Evolutionary conservation across 768 basidiomycete genomes (phyloP), one percentile per base, ranked within the genome.

Genomic region (Rhodotorula paludigena): DNA sequence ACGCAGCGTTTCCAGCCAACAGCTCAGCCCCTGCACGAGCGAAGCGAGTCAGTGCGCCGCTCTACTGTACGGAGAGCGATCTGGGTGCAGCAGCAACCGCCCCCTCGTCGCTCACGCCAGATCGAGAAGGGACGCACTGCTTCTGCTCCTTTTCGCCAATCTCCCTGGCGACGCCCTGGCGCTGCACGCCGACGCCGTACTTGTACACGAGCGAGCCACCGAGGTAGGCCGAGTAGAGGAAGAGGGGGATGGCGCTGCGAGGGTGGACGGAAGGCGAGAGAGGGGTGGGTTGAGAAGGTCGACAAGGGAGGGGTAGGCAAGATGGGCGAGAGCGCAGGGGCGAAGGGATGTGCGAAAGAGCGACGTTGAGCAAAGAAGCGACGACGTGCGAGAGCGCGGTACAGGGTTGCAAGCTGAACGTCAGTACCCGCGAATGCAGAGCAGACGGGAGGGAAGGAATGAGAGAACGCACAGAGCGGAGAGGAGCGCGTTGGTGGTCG

Each of bases 191-290:
- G 35, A 78, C 72, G 1, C 72, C 74, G 62, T 78, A 76, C 63
- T 78, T 74, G 66, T 78, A 79, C 0, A 78, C 78, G 32, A 78
- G 60, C 33, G 51, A 53, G 14, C 75, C 78, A 36, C 77, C 77
- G 42, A 78, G 73, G 66, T 73, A 74, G 0, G 77, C 76, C 30
- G 74, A 73, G 68, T 77, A 75, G 21, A 76, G 42, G 38, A 78
- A 60, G 32, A 74, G 51, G 8, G 76, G 74, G 35, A 76, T 55
- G 23, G 77, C 76, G 39, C 74, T 63, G 54, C 38, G 14, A 3
- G 53, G 11, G 14, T 32, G 14, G 48, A 5, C 8, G 49, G 16
- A 9, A 23, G 8, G 15, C 44, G 8, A 23, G 18, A 21, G 51
- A 16, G 21, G 32, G 21, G 52, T 10, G 51, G 11, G 45, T 16